Evolutionary conservation across 257 asterid species (phyloP).

Genomic region (Solanum ossicruentum): DNA sequence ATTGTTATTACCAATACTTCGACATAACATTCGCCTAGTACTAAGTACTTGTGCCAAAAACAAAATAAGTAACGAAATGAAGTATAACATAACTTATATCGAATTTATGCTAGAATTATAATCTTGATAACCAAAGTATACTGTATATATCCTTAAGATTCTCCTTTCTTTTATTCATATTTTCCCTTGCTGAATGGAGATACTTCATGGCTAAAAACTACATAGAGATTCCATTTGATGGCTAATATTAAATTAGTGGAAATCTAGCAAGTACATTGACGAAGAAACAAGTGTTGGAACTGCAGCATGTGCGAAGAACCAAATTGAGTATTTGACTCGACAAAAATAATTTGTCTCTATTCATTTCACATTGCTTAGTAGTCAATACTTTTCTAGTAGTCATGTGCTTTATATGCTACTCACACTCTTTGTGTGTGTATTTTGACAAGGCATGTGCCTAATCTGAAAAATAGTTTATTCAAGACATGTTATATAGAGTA

Average conservation of each 20-base stretch:
- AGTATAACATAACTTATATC: not conserved
- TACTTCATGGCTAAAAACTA: not conserved
- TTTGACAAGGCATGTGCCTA: conserved; percentile 1
- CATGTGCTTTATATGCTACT: not conserved
- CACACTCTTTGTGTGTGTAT: not conserved
- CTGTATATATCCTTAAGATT: not conserved
- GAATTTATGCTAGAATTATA: not conserved
- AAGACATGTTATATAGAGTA: not conserved
- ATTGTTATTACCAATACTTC: not conserved
- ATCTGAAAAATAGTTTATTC: not conserved
- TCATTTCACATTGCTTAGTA: not conserved
- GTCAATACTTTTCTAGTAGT: not conserved
- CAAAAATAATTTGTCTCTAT: not conserved
- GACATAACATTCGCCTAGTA: not conserved
- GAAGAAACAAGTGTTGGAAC: not conserved
- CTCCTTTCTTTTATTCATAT: not conserved
- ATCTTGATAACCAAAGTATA: not conserved
- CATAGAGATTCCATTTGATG: not conserved
- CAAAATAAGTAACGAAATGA: not conserved
- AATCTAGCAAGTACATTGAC: not conserved
- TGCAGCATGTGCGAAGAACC: not conserved
- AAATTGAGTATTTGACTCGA: not conserved
- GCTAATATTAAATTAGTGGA: not conserved
- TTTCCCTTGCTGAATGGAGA: not conserved
- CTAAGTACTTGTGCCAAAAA: not conserved